phyloP scores from a whole-genome alignment of 2,329 filamentous ascomycete species.

The Penicillium sp. region DNA sequence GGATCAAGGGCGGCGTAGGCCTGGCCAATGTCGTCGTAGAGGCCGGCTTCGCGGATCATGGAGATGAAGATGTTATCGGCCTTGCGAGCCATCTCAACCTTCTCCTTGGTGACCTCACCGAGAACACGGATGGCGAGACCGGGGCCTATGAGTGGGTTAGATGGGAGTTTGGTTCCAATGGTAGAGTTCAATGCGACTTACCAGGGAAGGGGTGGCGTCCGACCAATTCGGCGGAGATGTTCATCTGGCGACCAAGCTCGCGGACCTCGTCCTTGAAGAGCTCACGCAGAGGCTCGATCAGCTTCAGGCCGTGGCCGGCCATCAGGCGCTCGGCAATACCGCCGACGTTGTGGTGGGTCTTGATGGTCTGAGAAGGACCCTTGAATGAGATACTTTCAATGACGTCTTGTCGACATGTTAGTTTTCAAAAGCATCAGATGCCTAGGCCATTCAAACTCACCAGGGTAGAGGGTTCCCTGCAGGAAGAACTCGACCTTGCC shows the following conservation, averaged over 20 bases:
- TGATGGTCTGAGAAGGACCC: conserved; percentile 68
- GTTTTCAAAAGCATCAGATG: neutral
- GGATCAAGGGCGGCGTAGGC: conserved; percentile 68
- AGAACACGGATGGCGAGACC: conserved; percentile 76
- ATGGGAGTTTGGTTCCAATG: neutral
- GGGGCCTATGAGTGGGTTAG: conserved; percentile 48
- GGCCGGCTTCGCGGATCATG: conserved; percentile 45
- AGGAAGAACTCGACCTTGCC: conserved; percentile 77
- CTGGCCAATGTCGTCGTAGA: conserved; percentile 61
- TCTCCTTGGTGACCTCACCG: conserved; percentile 77
- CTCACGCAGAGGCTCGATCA: conserved; percentile 73
- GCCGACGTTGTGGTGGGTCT: conserved; percentile 67
- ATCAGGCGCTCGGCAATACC: conserved; percentile 57
- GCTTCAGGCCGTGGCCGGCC: conserved; percentile 40
- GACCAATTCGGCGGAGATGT: conserved; percentile 71
- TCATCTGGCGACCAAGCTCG: conserved; percentile 64
- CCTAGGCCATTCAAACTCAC: conserved; percentile 44
- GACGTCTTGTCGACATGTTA: neutral
- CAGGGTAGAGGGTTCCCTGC: conserved; percentile 80
- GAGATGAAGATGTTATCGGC: conserved; percentile 49
- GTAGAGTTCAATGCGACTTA: conserved; percentile 38
- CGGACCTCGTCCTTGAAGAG: conserved; percentile 84
- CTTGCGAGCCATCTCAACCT: conserved; percentile 67
- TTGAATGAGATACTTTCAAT: conserved; percentile 68
- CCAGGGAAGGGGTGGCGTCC: conserved; percentile 67